Percentiles rank a stretch among this genome's conserved stretches.
These are phyloP conservation scores for Maudiozyma bulderi DNA, from an alignment of 805 yeast genomes.

Conservation along the genomic window DNA sequence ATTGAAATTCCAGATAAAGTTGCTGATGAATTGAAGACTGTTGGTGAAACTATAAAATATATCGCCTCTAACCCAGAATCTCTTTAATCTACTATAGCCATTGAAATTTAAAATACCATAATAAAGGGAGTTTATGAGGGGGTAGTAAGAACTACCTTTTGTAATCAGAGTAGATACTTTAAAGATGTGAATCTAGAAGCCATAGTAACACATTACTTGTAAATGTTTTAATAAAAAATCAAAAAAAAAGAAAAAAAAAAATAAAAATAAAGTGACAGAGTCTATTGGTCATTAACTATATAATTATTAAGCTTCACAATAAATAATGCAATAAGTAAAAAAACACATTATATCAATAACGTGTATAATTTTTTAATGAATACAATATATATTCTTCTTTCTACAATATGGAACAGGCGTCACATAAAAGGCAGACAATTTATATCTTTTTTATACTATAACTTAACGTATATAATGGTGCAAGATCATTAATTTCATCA, in stretches of 20 bases:
- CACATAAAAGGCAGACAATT: not conserved
- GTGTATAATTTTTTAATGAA: not conserved
- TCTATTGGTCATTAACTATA: not conserved
- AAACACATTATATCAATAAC: no score
- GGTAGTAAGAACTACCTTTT: no score
- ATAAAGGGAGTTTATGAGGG: no score
- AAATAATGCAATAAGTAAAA: no score
- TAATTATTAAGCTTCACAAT: no score
- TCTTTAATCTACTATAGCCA: slow-evolving; percentile 9
- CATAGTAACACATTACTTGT: not conserved
- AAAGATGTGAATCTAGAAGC: not conserved
- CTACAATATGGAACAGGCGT: no score
- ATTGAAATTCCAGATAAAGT: slow-evolving; percentile 81
- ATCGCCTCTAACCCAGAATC: slow-evolving; percentile 57
- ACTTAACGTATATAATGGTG: slow-evolving; percentile 21
- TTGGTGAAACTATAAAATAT: slow-evolving; percentile 86
- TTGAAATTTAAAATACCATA: not conserved
- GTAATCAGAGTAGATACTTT: no score
- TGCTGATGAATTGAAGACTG: slow-evolving; percentile 88
- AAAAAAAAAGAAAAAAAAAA: not conserved
- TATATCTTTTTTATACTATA: slow-evolving; percentile 10
- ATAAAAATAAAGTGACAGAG: not conserved
- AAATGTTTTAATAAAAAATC: not conserved
- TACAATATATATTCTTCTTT: not conserved
- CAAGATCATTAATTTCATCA: slow-evolving; percentile 29